A percentile compares a stretch with the other conserved stretches of the same genome.
Conservation (phyloP, 176 grass and related monocot genomes). For the Carex scoparia region DNA sequence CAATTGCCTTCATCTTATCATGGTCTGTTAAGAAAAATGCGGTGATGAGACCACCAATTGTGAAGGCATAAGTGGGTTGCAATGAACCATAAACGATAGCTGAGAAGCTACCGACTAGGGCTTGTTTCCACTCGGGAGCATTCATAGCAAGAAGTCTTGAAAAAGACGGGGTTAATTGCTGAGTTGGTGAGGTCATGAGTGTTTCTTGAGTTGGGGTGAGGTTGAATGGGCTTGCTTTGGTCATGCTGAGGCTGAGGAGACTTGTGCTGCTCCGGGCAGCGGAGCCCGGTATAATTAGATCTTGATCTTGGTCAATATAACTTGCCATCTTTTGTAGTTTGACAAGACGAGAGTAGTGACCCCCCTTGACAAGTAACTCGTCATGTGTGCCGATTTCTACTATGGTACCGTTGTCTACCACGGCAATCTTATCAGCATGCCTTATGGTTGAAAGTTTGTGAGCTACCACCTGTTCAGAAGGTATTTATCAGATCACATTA, state of each 20-base stretch:
- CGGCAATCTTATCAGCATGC: constrained; percentile 88
- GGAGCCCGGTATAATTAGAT: constrained; percentile 57
- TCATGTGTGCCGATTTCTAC: constrained; percentile 93
- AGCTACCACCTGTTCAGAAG: constrained; percentile 72
- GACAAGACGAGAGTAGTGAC: constrained; percentile 79
- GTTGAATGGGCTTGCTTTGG: constrained; percentile 73
- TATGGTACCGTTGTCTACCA: constrained; percentile 71
- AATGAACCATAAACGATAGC: constrained; percentile 82
- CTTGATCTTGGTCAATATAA: constrained; percentile 84
- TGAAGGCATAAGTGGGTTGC: constrained; percentile 86
- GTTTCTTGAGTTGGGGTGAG: constrained; percentile 50
- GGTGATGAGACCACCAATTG: constrained; percentile 88
- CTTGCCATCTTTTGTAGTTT: constrained; percentile 93
- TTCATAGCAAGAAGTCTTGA: constrained; percentile 96
- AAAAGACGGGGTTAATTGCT: constrained; percentile 65
- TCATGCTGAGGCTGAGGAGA: constrained; percentile 66
- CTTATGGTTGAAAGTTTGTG: constrained; percentile 98
- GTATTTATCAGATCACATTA: not conserved
- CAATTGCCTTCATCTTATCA: constrained; percentile 69
- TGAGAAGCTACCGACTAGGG: constrained; percentile 59
- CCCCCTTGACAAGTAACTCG: constrained; percentile 64
- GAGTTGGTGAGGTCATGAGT: constrained; percentile 25
- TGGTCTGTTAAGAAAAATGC: constrained; percentile 83
- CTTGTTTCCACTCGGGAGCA: constrained; percentile 88
- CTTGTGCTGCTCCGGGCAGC: constrained; percentile 72